A percentile compares a stretch with the other conserved stretches of the same genome.
phyloP scores from a whole-genome alignment of 192 early-diverging fungal species.

The Coemansia sp. region DNA sequence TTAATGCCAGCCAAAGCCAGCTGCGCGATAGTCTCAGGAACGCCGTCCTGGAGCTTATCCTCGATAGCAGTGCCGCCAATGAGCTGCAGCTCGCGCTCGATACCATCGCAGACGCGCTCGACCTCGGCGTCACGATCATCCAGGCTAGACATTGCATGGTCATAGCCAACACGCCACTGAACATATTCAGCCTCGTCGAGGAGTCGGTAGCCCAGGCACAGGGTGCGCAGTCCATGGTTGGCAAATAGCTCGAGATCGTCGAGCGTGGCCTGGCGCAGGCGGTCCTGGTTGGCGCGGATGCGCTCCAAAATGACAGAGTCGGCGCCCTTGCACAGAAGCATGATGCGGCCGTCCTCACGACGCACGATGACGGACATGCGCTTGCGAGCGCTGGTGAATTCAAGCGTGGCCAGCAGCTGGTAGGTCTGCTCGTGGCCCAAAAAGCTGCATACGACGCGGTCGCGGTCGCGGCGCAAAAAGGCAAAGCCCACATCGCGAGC shows the following conservation, averaged over 20 bases:
- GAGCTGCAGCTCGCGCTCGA: slow-evolving; percentile 79
- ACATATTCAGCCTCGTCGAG: slow-evolving; percentile 73
- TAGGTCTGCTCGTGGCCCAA: slow-evolving; percentile 71
- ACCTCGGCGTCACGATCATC: slow-evolving; percentile 81
- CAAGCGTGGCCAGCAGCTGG: slow-evolving; percentile 71
- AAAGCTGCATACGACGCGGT: slow-evolving; percentile 70
- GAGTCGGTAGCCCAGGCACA: slow-evolving; percentile 79
- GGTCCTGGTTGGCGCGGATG: slow-evolving; percentile 70
- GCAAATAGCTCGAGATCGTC: slow-evolving; percentile 87
- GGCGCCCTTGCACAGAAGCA: slow-evolving; percentile 92
- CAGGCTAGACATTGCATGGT: slow-evolving; percentile 72
- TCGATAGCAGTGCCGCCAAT: slow-evolving; percentile 98
- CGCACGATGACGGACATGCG: slow-evolving; percentile 93
- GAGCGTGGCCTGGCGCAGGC: slow-evolving; percentile 68
- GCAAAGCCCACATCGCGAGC: slow-evolving; percentile 83
- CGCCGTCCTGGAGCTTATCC: slow-evolving; percentile 96
- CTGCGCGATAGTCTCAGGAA: slow-evolving; percentile 88
- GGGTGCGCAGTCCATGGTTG: slow-evolving; percentile 76
- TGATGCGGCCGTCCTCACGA: slow-evolving; percentile 70
- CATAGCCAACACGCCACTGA: slow-evolving; percentile 71
- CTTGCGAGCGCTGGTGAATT: slow-evolving; percentile 96
- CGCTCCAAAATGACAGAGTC: slow-evolving; percentile 92
- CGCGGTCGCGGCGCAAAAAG: slow-evolving; percentile 75
- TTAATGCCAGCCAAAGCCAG: slow-evolving; percentile 88
- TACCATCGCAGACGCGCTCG: slow-evolving; percentile 74